A percentile compares a stretch with the other conserved stretches of the same genome.
phyloP scores from a whole-genome alignment of 352 stramenopile species.

The Phytophthora macrochlamydospora region DNA sequence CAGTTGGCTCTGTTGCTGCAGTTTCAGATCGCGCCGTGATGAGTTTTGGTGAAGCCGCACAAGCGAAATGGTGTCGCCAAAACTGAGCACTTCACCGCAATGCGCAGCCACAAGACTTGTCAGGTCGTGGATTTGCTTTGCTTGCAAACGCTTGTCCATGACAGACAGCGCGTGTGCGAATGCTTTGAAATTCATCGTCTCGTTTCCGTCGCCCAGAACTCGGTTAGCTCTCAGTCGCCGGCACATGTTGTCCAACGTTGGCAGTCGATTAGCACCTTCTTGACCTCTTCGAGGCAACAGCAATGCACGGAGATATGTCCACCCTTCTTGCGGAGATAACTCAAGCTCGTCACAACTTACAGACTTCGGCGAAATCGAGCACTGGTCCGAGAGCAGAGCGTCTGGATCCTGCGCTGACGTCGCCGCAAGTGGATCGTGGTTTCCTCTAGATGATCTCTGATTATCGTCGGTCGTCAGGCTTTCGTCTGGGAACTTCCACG shows the following conservation, averaged over 20 bases:
- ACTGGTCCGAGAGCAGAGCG: neutral
- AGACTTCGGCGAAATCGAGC: neutral
- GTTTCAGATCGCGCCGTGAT: neutral
- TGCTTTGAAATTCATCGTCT: slow-evolving; percentile 60
- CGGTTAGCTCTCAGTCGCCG: slow-evolving; percentile 58
- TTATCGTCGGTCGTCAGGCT: slow-evolving; percentile 5
- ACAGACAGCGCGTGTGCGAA: slow-evolving; percentile 46
- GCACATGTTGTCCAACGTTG: slow-evolving; percentile 53
- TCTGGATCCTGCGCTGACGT: neutral
- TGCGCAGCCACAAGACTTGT: slow-evolving; percentile 24
- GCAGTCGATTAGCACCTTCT: slow-evolving; percentile 12
- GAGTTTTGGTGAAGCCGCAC: slow-evolving; percentile 19
- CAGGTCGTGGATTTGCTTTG: slow-evolving; percentile 41
- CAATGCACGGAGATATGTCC: slow-evolving; percentile 29
- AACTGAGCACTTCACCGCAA: slow-evolving; percentile 10
- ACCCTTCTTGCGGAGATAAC: slow-evolving; percentile 8
- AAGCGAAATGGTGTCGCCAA: slow-evolving; percentile 36
- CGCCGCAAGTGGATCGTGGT: neutral
- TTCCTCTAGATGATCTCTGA: neutral
- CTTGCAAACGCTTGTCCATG: slow-evolving; percentile 48
- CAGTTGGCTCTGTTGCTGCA: neutral
- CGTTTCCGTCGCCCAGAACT: slow-evolving; percentile 61
- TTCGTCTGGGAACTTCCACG: slow-evolving; percentile 53
- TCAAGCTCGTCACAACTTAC: neutral
- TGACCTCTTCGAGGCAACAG: slow-evolving; percentile 18